These are phyloP conservation scores for Lecanoromycetidae sp. DNA, from an alignment of 2,329 filamentous ascomycete species.

Conservation along the genomic window DNA sequence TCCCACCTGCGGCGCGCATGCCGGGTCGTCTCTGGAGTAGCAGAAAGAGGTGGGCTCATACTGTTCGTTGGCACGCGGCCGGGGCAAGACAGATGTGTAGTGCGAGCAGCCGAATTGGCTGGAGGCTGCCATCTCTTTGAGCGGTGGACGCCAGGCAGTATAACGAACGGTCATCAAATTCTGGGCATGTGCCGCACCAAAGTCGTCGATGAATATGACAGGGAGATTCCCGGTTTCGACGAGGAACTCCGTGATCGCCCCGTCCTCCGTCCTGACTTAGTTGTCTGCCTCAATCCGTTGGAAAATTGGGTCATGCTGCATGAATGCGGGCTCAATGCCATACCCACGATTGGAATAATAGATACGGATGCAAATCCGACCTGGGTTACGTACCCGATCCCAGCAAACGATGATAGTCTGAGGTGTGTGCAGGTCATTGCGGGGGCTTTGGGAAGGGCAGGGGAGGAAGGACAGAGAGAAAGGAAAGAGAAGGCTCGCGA, in stretches of 20 bases:
- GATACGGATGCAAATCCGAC: conserved; percentile 89
- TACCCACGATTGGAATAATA: conserved; percentile 88
- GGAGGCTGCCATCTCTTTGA: conserved; percentile 80
- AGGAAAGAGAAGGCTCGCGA: conserved; percentile 50
- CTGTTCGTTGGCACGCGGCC: conserved; percentile 81
- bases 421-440: conserved; percentile 71
- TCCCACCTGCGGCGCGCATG: conserved; percentile 84
- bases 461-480: conserved; percentile 59
- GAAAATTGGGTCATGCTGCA: conserved; percentile 87
- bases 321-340: conserved; percentile 76
- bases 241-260: conserved; percentile 50
- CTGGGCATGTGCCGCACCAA: conserved; percentile 57
- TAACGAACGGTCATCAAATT: conserved; percentile 89
- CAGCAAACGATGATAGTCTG: conserved; percentile 91
- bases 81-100: conserved; percentile 69
- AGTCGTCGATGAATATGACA: conserved; percentile 66
- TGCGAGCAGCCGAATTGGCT: conserved; percentile 65
- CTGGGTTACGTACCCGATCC: conserved; percentile 92
- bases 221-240: conserved; percentile 51
- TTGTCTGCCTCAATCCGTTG: conserved; percentile 81
- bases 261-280: conserved; percentile 72
- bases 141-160: conserved; percentile 79
- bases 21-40: conserved; percentile 80
- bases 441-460: conserved; percentile 74
- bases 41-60: conserved; percentile 69